Conservation (phyloP, 106 monocot species). For the Chionographis japonica region DNA sequence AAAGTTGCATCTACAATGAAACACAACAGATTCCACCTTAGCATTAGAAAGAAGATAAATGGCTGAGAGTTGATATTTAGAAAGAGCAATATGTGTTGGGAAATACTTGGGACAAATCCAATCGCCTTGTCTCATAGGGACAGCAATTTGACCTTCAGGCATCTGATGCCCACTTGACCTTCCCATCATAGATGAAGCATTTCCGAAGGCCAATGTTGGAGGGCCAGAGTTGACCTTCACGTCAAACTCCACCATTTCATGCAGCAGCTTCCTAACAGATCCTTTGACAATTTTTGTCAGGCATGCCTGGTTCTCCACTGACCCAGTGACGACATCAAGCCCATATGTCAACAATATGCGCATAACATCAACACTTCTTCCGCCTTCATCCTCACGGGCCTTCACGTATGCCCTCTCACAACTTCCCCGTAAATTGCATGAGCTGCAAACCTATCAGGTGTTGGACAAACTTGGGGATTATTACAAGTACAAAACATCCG, state of each 20-base stretch:
- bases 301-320: slow-evolving; percentile 29
- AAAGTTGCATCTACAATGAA: slow-evolving; percentile 68
- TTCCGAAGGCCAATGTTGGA: slow-evolving; percentile 1
- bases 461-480: slow-evolving; percentile 5
- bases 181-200: slow-evolving; percentile 1
- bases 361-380: slow-evolving; percentile 84
- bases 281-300: slow-evolving; percentile 38
- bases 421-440: slow-evolving; percentile 59
- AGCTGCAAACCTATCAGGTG: slow-evolving; percentile 60
- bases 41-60: neutral
- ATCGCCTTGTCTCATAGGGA: slow-evolving; percentile 73
- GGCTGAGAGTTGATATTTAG: neutral
- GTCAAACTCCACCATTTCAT: slow-evolving; percentile 40
- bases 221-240: slow-evolving; percentile 12
- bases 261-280: slow-evolving; percentile 64
- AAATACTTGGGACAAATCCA: slow-evolving; percentile 90
- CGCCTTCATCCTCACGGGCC: slow-evolving; percentile 51
- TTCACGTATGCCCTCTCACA: slow-evolving; percentile 86
- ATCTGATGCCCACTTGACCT: slow-evolving; percentile 12
- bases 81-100: neutral
- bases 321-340: slow-evolving; percentile 37
- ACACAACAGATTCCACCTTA: neutral
- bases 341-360: slow-evolving; percentile 77
- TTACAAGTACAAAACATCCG: neutral
- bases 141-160: slow-evolving; percentile 18